phyloP scores from a whole-genome alignment of 768 basidiomycete species.

The Asterophora parasitica region DNA sequence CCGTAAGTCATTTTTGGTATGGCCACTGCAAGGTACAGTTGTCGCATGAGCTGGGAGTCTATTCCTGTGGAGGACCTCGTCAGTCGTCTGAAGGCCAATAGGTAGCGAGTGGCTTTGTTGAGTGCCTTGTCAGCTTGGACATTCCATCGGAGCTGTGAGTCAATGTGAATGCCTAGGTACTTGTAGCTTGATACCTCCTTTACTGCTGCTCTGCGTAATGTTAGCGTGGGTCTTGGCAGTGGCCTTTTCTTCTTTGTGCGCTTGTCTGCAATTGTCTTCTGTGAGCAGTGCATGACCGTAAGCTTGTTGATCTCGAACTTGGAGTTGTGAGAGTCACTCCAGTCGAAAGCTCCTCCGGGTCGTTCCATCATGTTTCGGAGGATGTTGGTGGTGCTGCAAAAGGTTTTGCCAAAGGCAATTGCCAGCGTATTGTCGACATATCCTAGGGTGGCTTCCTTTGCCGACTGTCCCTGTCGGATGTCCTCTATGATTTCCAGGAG shows the following conservation, averaged over 20 bases:
- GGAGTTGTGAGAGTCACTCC: no score
- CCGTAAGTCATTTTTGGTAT: constrained; percentile 23
- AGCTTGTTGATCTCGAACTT: neutral
- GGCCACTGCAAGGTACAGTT: no score
- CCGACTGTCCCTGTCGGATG: no score
- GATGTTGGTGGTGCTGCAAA: constrained; percentile 1
- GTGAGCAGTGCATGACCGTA: neutral
- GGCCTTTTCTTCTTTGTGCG: neutral
- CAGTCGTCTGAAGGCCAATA: neutral
- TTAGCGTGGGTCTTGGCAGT: no score
- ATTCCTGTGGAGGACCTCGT: constrained; percentile 1
- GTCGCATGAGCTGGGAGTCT: constrained; percentile 12
- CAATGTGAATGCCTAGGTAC: no score
- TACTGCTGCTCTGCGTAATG: neutral
- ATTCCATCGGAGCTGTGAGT: constrained; percentile 13
- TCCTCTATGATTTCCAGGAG: constrained; percentile 15
- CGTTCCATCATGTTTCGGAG: constrained; percentile 14
- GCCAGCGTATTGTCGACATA: constrained; percentile 17
- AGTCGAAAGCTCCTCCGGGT: neutral
- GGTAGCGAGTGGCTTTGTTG: no score
- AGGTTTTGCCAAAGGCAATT: constrained; percentile 1
- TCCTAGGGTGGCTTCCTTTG: no score
- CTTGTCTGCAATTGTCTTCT: neutral
- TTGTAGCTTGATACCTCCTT: constrained; percentile 7
- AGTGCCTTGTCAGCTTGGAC: neutral